phyloP scores from a whole-genome alignment of 306 rosid genomes.

The Inga oerstediana region DNA sequence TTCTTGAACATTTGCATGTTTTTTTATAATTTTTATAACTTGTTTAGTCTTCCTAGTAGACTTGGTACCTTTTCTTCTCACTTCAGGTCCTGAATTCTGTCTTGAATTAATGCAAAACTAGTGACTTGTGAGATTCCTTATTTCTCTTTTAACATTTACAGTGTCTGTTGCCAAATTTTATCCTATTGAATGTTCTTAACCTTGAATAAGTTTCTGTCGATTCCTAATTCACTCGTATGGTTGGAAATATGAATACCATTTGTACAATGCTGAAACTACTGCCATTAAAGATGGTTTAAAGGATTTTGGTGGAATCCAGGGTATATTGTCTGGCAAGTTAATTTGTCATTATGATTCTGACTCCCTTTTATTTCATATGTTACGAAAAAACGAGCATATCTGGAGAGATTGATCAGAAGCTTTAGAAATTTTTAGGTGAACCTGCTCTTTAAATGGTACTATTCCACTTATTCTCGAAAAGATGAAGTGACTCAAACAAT shows the following conservation, averaged over 20 bases:
- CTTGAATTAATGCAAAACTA: conserved; percentile 24
- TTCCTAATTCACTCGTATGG: conserved; percentile 2
- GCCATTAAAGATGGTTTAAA: not conserved
- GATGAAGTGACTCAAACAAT: not conserved
- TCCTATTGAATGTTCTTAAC: conserved; percentile 4
- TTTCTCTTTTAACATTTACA: not conserved
- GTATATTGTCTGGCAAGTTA: conserved; percentile 17
- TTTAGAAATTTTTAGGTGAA: not conserved
- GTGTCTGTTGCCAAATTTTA: not conserved
- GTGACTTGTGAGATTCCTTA: conserved; percentile 6
- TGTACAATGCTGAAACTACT: not conserved
- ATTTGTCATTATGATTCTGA: not conserved
- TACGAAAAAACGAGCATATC: not conserved
- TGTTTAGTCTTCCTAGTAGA: conserved; percentile 5
- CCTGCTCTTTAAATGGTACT: not conserved
- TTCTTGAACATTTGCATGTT: conserved; percentile 9
- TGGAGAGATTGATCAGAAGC: conserved; percentile 11
- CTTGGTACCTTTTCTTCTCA: not conserved
- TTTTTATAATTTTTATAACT: conserved; percentile 2
- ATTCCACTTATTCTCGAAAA: not conserved
- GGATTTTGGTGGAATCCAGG: conserved; percentile 26
- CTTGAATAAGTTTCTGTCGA: not conserved
- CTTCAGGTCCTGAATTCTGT: not conserved
- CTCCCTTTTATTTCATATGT: not conserved
- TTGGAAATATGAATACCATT: conserved; percentile 12